Evolutionary conservation across 352 stramenopile genomes (phyloP).

Genomic region (Albugo candida): DNA sequence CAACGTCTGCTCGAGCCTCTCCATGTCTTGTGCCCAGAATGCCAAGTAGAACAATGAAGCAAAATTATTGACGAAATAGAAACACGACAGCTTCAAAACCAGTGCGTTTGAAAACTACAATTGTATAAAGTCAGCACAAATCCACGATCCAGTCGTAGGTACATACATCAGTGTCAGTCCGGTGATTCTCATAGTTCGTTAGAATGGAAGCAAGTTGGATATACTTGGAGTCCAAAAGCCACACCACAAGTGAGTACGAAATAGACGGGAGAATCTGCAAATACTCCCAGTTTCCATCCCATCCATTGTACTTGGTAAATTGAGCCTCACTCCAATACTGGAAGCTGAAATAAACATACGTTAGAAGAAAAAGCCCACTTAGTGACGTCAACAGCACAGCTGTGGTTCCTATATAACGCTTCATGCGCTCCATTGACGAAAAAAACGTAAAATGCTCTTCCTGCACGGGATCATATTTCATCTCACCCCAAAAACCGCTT

Average conservation of each 20-base stretch:
- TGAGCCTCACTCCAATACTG: constrained; percentile 43
- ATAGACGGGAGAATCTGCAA: constrained; percentile 46
- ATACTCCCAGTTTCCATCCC: constrained; percentile 44
- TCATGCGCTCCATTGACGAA: constrained; percentile 44
- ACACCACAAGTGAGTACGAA: constrained; percentile 50
- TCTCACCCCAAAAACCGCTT: constrained; percentile 46
- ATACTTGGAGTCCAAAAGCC: constrained; percentile 72
- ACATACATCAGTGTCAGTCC: constrained; percentile 67
- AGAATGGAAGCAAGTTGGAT: constrained; percentile 81
- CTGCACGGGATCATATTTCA: constrained; percentile 56
- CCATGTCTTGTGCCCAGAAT: constrained; percentile 78
- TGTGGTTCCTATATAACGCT: constrained; percentile 59
- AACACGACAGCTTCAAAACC: constrained; percentile 95
- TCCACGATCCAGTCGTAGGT: neutral
- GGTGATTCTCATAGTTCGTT: constrained; percentile 88
- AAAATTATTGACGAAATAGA: constrained; percentile 97
- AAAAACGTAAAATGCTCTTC: constrained; percentile 74
- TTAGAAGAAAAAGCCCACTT: constrained; percentile 40
- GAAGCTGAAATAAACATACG: constrained; percentile 68
- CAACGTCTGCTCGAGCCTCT: constrained; percentile 79
- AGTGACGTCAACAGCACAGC: constrained; percentile 47
- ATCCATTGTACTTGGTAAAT: constrained; percentile 38
- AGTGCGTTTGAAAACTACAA: constrained; percentile 77
- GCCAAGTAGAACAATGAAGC: constrained; percentile 91
- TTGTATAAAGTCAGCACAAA: neutral